Conservation (phyloP, 2,329 filamentous ascomycete genomes). For the Colletotrichum navitas region DNA sequence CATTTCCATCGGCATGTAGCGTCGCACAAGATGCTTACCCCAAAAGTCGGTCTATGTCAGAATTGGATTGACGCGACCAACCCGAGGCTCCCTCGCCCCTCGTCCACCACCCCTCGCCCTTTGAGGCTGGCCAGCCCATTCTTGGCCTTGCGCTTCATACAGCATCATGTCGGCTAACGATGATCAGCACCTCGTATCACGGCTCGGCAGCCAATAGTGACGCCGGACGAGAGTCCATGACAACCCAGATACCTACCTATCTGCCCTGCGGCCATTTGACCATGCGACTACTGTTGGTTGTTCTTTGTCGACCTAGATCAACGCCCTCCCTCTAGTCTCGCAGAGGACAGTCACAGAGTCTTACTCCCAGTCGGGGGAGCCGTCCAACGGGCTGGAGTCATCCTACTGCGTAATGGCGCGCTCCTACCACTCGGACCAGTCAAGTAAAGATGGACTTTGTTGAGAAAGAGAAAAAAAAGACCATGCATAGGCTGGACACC, state of each 20-base stretch:
- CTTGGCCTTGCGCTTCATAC: background rate
- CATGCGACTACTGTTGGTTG: background rate
- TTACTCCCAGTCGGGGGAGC: background rate
- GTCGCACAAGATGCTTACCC: constrained; percentile 33
- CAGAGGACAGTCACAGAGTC: background rate
- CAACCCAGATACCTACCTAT: background rate
- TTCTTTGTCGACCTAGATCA: constrained; percentile 15
- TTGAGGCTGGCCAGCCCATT: background rate
- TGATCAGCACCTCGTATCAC: background rate
- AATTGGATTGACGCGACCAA: background rate
- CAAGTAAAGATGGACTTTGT: background rate
- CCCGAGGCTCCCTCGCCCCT: background rate
- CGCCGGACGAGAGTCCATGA: background rate
- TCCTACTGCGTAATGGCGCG: background rate
- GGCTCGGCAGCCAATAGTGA: background rate
- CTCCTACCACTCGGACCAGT: background rate
- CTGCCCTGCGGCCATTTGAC: background rate
- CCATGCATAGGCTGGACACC: background rate
- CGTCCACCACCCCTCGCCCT: background rate
- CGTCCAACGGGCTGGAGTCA: background rate
- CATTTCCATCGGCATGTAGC: constrained; percentile 20
- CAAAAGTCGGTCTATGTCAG: constrained; percentile 13
- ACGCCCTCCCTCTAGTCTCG: background rate
- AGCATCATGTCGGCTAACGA: background rate
- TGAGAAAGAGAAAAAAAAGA: background rate